These are phyloP conservation scores for Trichocladium uniseriatum DNA, from an alignment of 495 filamentous ascomycete species.

Conservation along the genomic window DNA sequence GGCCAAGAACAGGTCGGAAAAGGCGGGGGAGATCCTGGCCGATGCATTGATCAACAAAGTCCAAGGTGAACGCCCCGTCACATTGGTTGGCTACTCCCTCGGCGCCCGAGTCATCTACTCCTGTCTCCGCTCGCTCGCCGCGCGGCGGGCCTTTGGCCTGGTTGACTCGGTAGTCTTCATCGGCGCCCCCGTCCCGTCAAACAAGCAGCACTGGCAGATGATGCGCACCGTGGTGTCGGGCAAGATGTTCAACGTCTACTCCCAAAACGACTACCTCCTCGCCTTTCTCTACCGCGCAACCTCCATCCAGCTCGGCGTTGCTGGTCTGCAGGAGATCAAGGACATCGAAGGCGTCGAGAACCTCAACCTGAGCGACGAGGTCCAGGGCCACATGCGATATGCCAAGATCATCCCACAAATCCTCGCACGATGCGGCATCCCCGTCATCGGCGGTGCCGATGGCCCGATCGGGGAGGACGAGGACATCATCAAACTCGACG, in stretches of 20 bases:
- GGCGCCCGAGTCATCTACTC: slow-evolving; percentile 75
- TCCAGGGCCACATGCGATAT: slow-evolving; percentile 65
- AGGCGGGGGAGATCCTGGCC: slow-evolving; percentile 72
- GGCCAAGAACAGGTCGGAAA: slow-evolving; percentile 66
- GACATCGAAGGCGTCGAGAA: slow-evolving; percentile 63
- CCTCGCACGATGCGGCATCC: slow-evolving; percentile 57
- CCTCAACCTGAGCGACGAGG: slow-evolving; percentile 59
- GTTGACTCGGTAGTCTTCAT: slow-evolving; percentile 74
- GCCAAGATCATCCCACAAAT: slow-evolving; percentile 61
- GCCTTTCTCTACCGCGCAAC: slow-evolving; percentile 70
- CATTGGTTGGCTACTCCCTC: slow-evolving; percentile 73
- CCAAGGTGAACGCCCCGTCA: slow-evolving; percentile 79
- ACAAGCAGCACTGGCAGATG: slow-evolving; percentile 53
- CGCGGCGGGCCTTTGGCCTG: slow-evolving; percentile 65
- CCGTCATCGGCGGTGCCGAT: slow-evolving; percentile 46
- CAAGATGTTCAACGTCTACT: slow-evolving; percentile 68
- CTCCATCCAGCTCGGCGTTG: slow-evolving; percentile 66
- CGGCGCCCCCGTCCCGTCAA: slow-evolving; percentile 67
- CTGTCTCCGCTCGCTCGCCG: slow-evolving; percentile 60
- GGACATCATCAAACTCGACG: slow-evolving; percentile 33
- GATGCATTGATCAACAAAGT: slow-evolving; percentile 77
- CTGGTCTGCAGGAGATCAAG: slow-evolving; percentile 59
- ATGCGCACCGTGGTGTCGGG: slow-evolving; percentile 65
- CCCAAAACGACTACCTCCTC: slow-evolving; percentile 66
- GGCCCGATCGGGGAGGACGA: slow-evolving; percentile 49